These are phyloP conservation scores for Pleurotus salmoneostramineus DNA, from an alignment of 768 basidiomycete genomes.

Conservation along the genomic window DNA sequence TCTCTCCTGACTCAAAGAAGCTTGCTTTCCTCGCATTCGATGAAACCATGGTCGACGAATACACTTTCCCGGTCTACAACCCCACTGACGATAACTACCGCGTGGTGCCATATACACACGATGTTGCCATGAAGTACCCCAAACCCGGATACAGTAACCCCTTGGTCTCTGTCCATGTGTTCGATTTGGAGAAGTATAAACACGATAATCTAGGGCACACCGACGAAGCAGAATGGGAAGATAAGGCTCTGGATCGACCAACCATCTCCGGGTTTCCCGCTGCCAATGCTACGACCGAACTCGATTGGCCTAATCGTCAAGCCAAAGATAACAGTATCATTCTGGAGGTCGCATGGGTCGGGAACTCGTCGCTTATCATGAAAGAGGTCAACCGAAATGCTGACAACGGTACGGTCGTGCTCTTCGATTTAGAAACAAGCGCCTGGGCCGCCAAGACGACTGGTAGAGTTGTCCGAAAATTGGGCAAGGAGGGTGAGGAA, in stretches of 20 bases:
- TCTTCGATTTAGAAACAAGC: constrained; percentile 54
- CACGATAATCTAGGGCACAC: constrained; percentile 23
- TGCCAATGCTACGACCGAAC: constrained; percentile 44
- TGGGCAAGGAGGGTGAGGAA: constrained; percentile 82
- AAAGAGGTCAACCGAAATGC: constrained; percentile 89
- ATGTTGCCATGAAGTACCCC: constrained; percentile 75
- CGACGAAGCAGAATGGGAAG: neutral
- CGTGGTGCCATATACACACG: constrained; percentile 76
- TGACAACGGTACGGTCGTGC: constrained; percentile 71
- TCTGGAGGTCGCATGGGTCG: constrained; percentile 86
- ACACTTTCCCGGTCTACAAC: constrained; percentile 88
- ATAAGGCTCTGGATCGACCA: neutral
- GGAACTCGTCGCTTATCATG: constrained; percentile 63
- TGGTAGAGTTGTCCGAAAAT: constrained; percentile 64
- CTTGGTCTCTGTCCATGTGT: constrained; percentile 76
- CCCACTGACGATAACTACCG: constrained; percentile 65
- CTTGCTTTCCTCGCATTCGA: constrained; percentile 87
- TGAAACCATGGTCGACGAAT: constrained; percentile 85
- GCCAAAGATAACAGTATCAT: constrained; percentile 64
- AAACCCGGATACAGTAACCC: constrained; percentile 93
- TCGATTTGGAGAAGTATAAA: constrained; percentile 63
- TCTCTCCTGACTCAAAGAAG: constrained; percentile 74
- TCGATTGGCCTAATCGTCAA: constrained; percentile 66
- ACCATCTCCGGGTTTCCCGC: constrained; percentile 24
- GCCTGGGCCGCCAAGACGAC: constrained; percentile 21